A percentile compares a stretch with the other conserved stretches of the same genome.
These are phyloP conservation scores for Coemansia sp. DNA, from an alignment of 192 early-diverging fungal genomes.

Conservation along the genomic window DNA sequence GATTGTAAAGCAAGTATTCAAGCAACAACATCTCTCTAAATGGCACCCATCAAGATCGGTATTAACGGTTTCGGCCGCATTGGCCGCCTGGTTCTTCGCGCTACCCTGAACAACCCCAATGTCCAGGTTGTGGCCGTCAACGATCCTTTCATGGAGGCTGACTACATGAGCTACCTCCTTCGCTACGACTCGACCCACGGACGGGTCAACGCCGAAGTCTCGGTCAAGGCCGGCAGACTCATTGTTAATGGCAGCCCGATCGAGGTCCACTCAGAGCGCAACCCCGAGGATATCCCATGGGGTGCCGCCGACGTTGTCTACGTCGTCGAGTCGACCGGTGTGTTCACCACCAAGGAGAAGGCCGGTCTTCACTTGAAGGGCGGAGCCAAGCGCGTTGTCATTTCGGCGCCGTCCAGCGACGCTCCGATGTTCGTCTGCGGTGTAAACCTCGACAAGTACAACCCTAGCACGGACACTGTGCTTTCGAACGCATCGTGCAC, in stretches of 20 bases:
- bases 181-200: constrained; percentile 99
- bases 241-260: constrained; percentile 84
- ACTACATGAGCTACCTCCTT: constrained; percentile 97
- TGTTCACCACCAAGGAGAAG: constrained; percentile 92
- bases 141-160: constrained; percentile 94
- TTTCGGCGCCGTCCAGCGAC: constrained; percentile 94
- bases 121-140: constrained; percentile 89
- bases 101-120: constrained; percentile 67
- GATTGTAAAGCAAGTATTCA: not conserved
- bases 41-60: constrained; percentile 54
- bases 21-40: constrained; percentile 7
- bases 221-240: constrained; percentile 81
- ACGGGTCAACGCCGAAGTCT: constrained; percentile 81
- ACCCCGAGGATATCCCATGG: constrained; percentile 92
- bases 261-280: constrained; percentile 68
- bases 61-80: constrained; percentile 94
- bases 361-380: constrained; percentile 82
- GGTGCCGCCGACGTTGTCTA: constrained; percentile 76
- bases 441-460: constrained; percentile 96
- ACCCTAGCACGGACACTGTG: constrained; percentile 71
- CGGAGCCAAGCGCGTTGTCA: constrained; percentile 98
- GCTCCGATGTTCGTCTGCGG: constrained; percentile 98
- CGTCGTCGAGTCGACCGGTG: constrained; percentile 98
- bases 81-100: constrained; percentile 94
- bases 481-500: constrained; percentile 99